phyloP scores from a whole-genome alignment of 345 rosid species.

The Ailanthus altissimus region DNA sequence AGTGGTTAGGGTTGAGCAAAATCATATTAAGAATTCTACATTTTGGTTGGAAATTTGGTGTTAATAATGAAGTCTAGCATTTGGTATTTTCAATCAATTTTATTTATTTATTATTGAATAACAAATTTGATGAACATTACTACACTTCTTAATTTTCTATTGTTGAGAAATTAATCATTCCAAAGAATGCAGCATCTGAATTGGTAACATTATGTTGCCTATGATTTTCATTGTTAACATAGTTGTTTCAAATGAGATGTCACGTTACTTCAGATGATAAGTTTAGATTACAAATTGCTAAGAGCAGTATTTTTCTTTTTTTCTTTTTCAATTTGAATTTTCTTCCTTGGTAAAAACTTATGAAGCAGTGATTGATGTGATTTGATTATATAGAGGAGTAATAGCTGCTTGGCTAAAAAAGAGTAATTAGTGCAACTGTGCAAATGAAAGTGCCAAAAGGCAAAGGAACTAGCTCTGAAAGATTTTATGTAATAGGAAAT shows the following conservation, averaged over 20 bases:
- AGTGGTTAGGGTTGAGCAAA: background rate
- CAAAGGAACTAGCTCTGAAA: background rate
- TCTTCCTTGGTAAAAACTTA: background rate
- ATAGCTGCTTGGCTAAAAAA: background rate
- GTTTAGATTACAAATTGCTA: background rate
- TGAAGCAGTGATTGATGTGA: background rate
- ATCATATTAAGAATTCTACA: background rate
- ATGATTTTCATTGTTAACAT: background rate
- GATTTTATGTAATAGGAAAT: background rate
- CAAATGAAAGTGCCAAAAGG: background rate
- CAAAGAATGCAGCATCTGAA: too few species aligned
- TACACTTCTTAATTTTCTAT: too few species aligned
- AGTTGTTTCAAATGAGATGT: background rate
- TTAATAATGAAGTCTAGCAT: too few species aligned
- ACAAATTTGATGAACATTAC: too few species aligned
- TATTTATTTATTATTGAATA: too few species aligned
- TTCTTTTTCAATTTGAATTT: background rate
- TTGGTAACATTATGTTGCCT: too few species aligned
- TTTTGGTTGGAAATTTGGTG: background rate
- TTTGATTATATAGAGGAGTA: background rate
- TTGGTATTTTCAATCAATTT: too few species aligned
- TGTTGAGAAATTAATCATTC: too few species aligned
- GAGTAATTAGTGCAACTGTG: background rate
- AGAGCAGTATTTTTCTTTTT: background rate
- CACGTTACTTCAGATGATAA: background rate